Percentiles rank a stretch among this genome's conserved stretches.
Evolutionary conservation across 2,329 filamentous ascomycete genomes (phyloP).

Genomic region (Ampelomyces quisqualis): DNA sequence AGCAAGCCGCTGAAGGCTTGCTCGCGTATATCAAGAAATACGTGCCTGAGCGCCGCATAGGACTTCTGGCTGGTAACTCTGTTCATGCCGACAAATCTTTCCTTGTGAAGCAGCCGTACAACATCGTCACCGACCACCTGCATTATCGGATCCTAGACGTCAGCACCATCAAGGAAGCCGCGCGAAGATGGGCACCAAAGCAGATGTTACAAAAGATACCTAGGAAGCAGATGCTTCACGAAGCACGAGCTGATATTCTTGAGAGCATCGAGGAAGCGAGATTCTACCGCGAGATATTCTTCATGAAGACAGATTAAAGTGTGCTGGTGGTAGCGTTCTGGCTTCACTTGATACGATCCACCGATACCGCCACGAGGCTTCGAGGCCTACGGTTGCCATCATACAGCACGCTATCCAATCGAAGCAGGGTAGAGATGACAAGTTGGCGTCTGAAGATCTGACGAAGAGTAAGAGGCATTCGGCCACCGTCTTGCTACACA

Average conservation of each 20-base stretch:
- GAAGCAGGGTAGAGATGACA: too few species aligned
- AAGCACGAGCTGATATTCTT: conserved; percentile 84
- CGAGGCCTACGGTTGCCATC: too few species aligned
- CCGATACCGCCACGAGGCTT: too few species aligned
- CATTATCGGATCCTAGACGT: conserved; percentile 93
- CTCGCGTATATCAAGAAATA: conserved; percentile 74
- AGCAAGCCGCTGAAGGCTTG: conserved; percentile 69
- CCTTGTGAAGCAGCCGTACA: conserved; percentile 72
- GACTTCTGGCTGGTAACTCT: conserved; percentile 84
- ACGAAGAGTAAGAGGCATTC: too few species aligned
- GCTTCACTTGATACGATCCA: too few species aligned
- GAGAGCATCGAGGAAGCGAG: conserved; percentile 92
- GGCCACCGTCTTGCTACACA: too few species aligned
- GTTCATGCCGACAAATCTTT: conserved; percentile 90
- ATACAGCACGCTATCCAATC: too few species aligned
- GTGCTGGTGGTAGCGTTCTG: too few species aligned
- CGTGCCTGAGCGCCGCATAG: conserved; percentile 66
- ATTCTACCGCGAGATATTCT: conserved; percentile 75
- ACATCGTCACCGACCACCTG: conserved; percentile 69
- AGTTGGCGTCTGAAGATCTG: too few species aligned
- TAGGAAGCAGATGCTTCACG: conserved; percentile 72
- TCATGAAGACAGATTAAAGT: conserved; percentile 43
- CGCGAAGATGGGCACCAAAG: conserved; percentile 72
- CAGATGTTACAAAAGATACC: conserved; percentile 64
- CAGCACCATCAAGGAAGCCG: conserved; percentile 88